These are phyloP conservation scores for Ogataea populi-albae DNA, from an alignment of 805 yeast genomes.

Conservation along the genomic window DNA sequence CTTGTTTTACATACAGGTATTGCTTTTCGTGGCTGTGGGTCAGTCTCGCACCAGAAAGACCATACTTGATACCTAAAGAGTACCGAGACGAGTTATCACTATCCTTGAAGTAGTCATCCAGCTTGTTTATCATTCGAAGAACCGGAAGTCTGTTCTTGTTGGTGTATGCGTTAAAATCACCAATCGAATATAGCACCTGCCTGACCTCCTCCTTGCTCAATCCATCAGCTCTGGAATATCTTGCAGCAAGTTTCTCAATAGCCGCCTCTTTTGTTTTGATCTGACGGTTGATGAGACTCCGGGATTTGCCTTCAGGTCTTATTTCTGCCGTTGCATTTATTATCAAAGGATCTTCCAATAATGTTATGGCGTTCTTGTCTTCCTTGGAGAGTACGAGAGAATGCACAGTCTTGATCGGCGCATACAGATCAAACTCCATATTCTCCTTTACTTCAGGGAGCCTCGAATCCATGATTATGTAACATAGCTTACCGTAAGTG, in stretches of 20 bases:
- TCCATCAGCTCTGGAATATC: conserved; percentile 41
- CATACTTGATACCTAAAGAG: conserved; percentile 62
- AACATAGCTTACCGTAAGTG: conserved; percentile 74
- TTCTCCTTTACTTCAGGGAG: conserved; percentile 65
- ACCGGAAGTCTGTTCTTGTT: conserved; percentile 69
- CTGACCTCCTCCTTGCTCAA: conserved; percentile 60
- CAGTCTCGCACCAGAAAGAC: conserved; percentile 65
- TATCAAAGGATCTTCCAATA: conserved; percentile 58
- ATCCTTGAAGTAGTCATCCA: conserved; percentile 43
- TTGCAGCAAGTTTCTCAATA: conserved; percentile 55
- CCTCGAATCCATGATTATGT: conserved; percentile 83
- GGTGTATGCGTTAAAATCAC: conserved; percentile 73
- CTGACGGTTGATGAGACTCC: conserved; percentile 52
- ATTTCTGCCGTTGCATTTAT: conserved; percentile 68
- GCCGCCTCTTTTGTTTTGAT: conserved; percentile 68
- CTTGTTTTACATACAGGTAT: conserved; percentile 71
- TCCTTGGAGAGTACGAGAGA: conserved; percentile 42
- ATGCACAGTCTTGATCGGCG: conserved; percentile 65
- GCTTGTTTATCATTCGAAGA: conserved; percentile 53
- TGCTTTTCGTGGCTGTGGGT: conserved; percentile 74
- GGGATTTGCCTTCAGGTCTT: conserved; percentile 53
- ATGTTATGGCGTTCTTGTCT: conserved; percentile 33
- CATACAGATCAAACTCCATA: conserved; percentile 73
- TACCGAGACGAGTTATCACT: conserved; percentile 31
- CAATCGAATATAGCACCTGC: conserved; percentile 71